Conservation (phyloP, 1,284 basidiomycete species). For the Ustilago tritici region DNA sequence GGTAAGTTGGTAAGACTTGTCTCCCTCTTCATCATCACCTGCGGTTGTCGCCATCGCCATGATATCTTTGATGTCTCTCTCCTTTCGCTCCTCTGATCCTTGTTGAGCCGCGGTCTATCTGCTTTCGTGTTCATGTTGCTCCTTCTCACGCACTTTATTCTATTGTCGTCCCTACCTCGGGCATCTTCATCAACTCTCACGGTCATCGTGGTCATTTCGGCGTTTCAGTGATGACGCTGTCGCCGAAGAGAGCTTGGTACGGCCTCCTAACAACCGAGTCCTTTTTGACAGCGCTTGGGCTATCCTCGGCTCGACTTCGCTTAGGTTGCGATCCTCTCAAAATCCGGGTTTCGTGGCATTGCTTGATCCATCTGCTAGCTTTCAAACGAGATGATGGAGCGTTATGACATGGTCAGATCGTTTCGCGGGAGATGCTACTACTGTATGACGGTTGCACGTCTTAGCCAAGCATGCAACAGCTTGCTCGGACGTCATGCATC, state of each 20-base stretch:
- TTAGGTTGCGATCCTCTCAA: too few species aligned
- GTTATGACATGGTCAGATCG: not conserved
- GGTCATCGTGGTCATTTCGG: not conserved
- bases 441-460: not conserved
- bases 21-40: too few species aligned
- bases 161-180: not conserved
- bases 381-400: not conserved
- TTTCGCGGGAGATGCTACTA: not conserved
- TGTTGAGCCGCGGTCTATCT: slow-evolving; percentile 1
- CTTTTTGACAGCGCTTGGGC: not conserved
- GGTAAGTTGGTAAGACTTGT: not conserved
- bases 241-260: not conserved
- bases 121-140: not conserved
- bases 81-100: not conserved
- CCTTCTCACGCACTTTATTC: not conserved
- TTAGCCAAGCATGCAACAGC: not conserved
- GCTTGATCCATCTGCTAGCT: not conserved
- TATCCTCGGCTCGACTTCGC: not conserved
- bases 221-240: not conserved
- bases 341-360: not conserved
- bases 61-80: not conserved
- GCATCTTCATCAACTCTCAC: not conserved
- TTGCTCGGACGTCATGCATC: not conserved
- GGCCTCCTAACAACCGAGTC: slow-evolving; percentile 2
- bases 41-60: not conserved